Base-by-base conservation (phyloP, 371 early-diverging fungal species). In the Mucor velutinosus region DNA sequence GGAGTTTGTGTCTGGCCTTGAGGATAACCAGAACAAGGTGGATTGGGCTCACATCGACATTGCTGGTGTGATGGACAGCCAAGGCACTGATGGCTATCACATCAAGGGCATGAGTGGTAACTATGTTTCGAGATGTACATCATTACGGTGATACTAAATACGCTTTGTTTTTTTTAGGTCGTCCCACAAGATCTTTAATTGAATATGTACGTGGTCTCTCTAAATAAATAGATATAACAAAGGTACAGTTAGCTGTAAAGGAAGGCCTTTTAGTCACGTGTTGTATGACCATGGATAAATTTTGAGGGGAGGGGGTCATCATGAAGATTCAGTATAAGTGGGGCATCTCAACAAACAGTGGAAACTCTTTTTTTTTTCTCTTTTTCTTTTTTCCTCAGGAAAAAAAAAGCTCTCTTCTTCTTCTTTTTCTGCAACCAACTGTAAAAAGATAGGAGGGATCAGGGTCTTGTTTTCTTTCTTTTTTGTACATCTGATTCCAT, bases 11-110 rank as follows among this genome's bases (percentile, higher is more conserved):
- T 81, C 76, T 17, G 51, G 51, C 8, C 51, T 51, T 23, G 51
- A 51, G 51, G 51, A 51, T 21, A 51, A 51, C 12, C 51, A 51
- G 23, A 25, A 65, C 2, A 43, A 69, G 59, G 41, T 73, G 21
- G 69, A 75, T 27, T 96, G 92, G 88, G 94, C 94, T 0, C 96
- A 96, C 67, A 85, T 96, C 58, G 96, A 94, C 77, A 96, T 96
- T 77, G 96, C 96, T 0, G 95, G 95, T 30, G 89, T 92, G 5
- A 95, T 95, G 96, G 89, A 93, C 56, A 83, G 87, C n/a, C 74
- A 80, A 11, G 69, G 76, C 11, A 81, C 82, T 19, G 59, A 75
- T 17, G 93, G 90, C 1, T 90, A 94, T 72, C 76, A 91, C 60
- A 80, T 84, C 65, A 88, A 89, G 76, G 97, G 96, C 41, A 95